Evolutionary conservation across 208 protist species (phyloP).

Genomic region (Crithidia expoeki): DNA sequence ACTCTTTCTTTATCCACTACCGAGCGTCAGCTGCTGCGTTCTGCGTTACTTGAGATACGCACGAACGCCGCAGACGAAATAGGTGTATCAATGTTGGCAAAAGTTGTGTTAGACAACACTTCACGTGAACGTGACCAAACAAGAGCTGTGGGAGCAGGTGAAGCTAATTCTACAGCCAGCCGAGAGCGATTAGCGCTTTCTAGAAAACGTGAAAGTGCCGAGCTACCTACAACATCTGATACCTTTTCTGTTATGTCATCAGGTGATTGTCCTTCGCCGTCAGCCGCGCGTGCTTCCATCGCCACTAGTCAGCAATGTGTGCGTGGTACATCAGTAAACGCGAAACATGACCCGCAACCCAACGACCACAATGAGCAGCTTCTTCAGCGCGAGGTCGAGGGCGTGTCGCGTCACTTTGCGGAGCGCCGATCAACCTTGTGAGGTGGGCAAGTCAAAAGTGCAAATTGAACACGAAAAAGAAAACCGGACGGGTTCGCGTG

Average conservation of each 20-base stretch:
- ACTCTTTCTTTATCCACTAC: conserved; percentile 20
- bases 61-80: not conserved
- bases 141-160: not conserved
- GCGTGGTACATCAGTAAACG: not conserved
- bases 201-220: no score
- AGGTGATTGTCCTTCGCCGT: no score
- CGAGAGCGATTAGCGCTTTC: no score
- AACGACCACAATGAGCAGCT: not conserved
- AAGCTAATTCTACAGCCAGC: not conserved
- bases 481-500: no score
- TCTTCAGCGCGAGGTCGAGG: conserved; percentile 3
- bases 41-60: conserved; percentile 22
- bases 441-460: no score
- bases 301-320: no score
- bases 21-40: conserved; percentile 45
- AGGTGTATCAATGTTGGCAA: no score
- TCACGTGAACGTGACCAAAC: not conserved
- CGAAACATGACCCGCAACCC: not conserved
- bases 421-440: not conserved
- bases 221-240: no score
- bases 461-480: no score
- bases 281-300: no score
- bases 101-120: not conserved
- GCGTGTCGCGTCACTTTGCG: not conserved
- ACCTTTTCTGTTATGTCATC: not conserved